A percentile compares a stretch with the other conserved stretches of the same genome.
phyloP scores from a whole-genome alignment of 768 basidiomycete species.

The Tephrocybe sp. region DNA sequence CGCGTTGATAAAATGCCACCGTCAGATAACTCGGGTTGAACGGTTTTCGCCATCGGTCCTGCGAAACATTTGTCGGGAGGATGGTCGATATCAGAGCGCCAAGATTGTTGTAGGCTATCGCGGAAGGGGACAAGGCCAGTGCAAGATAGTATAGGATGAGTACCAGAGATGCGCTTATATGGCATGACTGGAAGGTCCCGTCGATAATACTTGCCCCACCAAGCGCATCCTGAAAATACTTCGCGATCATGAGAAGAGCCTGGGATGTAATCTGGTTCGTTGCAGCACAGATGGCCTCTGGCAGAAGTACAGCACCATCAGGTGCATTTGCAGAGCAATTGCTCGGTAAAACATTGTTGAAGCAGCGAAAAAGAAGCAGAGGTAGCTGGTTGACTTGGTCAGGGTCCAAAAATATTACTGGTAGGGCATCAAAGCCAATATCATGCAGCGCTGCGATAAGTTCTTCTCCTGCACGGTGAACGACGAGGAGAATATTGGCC shows the following conservation, averaged over 20 bases:
- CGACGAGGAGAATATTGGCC: not conserved
- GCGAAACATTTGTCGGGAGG: not conserved
- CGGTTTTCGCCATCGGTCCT: not conserved
- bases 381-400: not conserved
- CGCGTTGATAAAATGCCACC: not conserved
- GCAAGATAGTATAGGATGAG: not conserved
- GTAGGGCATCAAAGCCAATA: not conserved
- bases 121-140: not conserved
- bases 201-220: not conserved
- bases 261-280: not conserved
- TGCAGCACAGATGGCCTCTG: not conserved
- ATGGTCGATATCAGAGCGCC: not conserved
- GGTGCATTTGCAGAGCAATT: not conserved
- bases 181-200: conserved; percentile 1
- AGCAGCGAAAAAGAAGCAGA: not conserved
- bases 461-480: not conserved
- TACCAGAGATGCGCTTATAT: not conserved
- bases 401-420: not conserved
- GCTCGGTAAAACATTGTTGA: not conserved
- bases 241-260: not conserved
- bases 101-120: conserved; percentile 1
- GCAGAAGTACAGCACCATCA: not conserved
- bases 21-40: not conserved
- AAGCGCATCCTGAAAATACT: not conserved
- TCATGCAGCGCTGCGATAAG: not conserved